Evolutionary conservation across 2,329 filamentous ascomycete genomes (phyloP), one percentile per base, ranked within the genome.

Genomic region (Trichoderma pleuroti): DNA sequence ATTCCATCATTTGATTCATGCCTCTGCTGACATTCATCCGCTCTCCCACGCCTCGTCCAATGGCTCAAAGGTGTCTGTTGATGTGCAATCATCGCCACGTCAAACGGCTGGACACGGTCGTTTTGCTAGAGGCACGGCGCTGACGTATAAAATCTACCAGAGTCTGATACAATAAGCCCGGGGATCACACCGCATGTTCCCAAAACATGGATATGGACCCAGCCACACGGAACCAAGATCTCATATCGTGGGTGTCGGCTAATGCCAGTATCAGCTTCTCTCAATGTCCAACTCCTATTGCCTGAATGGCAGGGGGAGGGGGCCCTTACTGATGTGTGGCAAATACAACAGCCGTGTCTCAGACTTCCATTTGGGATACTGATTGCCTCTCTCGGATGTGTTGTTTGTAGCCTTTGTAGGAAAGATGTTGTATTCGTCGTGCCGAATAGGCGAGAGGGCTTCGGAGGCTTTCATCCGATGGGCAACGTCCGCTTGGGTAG

Each of bases 151-250:
- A 66, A 18, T 2, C 24, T 9, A 42, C 63, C 18, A 21, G n/a
- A 39, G 14, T 28, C 36, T 39, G 16, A 32, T 34, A 42, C 11
- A 28, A 54, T n/a, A 57, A 18, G 11, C 7, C 18, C 26, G 49
- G 36, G 32, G 9, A 26, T 39, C 36, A 57, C 63, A 66, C 63
- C 63, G 63, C 63, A 66, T 66, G n/a, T 66, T 66, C 34, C 52
- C 52, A 30, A 21, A 39, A 42, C 32, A 57, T 66, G 52, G 56
- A 14, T 30, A 57, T 42, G 52, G n/a, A 39, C 34, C 52, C 32
- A 30, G 24, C 52, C 32, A 42, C 34, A 30, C 49, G 32, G 49
- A 42, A 28, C 49, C 63, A 66, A 57, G 26, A 54, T 66, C 49
- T 57, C 63, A 32, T 56, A 32, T 52, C 32, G 32, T 39, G 24